Conservation (phyloP, 2,329 filamentous ascomycete species). For the Colletotrichum cordylinicola region DNA sequence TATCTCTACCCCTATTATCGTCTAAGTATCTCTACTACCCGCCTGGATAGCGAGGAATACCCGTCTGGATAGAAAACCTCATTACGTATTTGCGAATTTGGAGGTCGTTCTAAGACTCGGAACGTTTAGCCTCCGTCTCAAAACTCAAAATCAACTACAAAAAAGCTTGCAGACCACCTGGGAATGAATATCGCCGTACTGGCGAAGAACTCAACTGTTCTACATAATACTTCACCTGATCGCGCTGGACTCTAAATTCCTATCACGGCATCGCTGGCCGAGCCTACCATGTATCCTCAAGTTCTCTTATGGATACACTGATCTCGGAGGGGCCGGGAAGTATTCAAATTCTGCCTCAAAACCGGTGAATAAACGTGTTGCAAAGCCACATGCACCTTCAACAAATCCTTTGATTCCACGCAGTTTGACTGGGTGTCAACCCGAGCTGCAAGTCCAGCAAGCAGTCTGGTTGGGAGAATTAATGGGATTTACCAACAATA, state of each 20-base stretch:
- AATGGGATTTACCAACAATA: background rate
- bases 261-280: background rate
- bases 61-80: no score
- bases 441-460: background rate
- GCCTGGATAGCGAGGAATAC: no score
- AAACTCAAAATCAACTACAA: background rate
- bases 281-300: fast-evolving
- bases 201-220: background rate
- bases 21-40: no score
- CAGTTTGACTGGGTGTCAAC: background rate
- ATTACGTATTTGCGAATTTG: background rate
- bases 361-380: background rate
- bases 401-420: background rate
- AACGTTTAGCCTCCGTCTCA: background rate
- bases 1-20: no score
- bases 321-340: background rate
- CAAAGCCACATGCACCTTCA: background rate
- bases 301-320: background rate
- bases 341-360: background rate
- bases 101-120: background rate
- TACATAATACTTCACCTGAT: background rate
- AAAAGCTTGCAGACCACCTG: background rate
- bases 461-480: background rate
- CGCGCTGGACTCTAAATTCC: background rate
- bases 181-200: background rate